These are phyloP conservation scores for Tarenaya hassleriana DNA, from an alignment of 345 rosid genomes.

Conservation along the genomic window DNA sequence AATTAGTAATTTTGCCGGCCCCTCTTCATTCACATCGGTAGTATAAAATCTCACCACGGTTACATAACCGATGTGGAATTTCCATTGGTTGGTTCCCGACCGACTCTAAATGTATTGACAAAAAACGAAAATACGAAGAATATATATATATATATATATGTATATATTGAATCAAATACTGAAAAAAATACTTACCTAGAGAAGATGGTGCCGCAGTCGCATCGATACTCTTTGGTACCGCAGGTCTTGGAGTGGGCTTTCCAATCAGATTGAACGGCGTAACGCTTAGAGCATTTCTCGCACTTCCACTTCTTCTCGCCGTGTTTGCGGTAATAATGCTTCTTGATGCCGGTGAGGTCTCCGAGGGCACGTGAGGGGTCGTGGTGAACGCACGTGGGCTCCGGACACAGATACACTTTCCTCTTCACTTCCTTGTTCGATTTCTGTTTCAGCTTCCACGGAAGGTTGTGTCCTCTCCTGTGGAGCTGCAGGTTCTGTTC, in stretches of 20 bases:
- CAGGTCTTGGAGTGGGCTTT: slow-evolving; percentile 81
- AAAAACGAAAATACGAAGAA: too few species aligned
- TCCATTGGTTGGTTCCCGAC: too few species aligned
- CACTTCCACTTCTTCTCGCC: slow-evolving; percentile 81
- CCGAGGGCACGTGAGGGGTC: slow-evolving; percentile 77
- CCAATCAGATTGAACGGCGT: slow-evolving; percentile 89
- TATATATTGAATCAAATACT: neutral
- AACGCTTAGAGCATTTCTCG: slow-evolving; percentile 67
- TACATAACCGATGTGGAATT: too few species aligned
- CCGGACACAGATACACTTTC: slow-evolving; percentile 77
- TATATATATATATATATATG: too few species aligned
- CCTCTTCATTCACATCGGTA: too few species aligned
- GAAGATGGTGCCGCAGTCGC: slow-evolving; percentile 81
- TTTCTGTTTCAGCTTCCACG: slow-evolving; percentile 78
- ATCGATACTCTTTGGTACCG: slow-evolving; percentile 55
- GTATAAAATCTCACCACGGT: too few species aligned
- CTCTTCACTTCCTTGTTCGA: slow-evolving; percentile 58
- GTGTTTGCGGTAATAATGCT: slow-evolving; percentile 66
- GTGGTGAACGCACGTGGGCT: slow-evolving; percentile 80
- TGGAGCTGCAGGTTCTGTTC: slow-evolving; percentile 80
- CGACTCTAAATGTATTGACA: too few species aligned
- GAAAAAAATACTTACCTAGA: slow-evolving; percentile 43
- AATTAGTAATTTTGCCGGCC: too few species aligned
- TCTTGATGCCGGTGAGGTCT: slow-evolving; percentile 76
- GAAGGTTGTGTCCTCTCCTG: slow-evolving; percentile 81